These are phyloP conservation scores for Austroboletus niveus DNA, from an alignment of 1,284 basidiomycete genomes.

Conservation along the genomic window DNA sequence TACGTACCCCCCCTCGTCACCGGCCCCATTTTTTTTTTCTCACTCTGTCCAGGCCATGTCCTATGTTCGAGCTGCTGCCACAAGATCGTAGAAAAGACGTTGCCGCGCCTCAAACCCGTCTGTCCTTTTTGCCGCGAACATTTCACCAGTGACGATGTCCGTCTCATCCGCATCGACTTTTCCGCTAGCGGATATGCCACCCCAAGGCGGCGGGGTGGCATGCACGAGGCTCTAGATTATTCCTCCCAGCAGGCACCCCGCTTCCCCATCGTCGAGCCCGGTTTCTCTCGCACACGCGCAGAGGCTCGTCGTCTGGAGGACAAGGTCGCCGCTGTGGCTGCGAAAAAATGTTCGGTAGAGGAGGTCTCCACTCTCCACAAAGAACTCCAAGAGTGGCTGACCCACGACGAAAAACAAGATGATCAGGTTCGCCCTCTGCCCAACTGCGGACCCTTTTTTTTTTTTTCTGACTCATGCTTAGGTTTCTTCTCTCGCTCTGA, in stretches of 20 bases:
- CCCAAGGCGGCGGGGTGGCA: constrained; percentile 49
- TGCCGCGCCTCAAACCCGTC: constrained; percentile 59
- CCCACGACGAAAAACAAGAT: constrained; percentile 49
- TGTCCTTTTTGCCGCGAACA: constrained; percentile 80
- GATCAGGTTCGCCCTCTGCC: constrained; percentile 50
- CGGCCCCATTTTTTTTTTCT: background rate
- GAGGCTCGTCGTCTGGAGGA: constrained; percentile 69
- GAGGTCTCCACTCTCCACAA: constrained; percentile 71
- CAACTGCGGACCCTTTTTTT: constrained; percentile 34
- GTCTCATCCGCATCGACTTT: constrained; percentile 76
- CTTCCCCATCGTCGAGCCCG: constrained; percentile 37
- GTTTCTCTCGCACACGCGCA: constrained; percentile 41
- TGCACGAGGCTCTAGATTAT: constrained; percentile 49
- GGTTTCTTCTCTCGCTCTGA: constrained; percentile 62
- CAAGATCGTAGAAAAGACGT: constrained; percentile 75
- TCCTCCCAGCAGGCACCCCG: constrained; percentile 46
- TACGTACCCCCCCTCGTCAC: constrained; percentile 31
- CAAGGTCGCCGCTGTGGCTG: constrained; percentile 72
- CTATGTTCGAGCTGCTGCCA: constrained; percentile 71
- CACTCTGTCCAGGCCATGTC: constrained; percentile 57
- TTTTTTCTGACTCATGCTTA: constrained; percentile 27
- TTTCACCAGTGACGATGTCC: constrained; percentile 61
- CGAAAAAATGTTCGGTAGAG: constrained; percentile 83
- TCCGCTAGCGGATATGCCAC: constrained; percentile 61
- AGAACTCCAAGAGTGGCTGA: constrained; percentile 72